Percentiles rank a stretch among this genome's conserved stretches.
phyloP scores from a whole-genome alignment of 1,284 basidiomycete genomes.

The Naganishia albida region DNA sequence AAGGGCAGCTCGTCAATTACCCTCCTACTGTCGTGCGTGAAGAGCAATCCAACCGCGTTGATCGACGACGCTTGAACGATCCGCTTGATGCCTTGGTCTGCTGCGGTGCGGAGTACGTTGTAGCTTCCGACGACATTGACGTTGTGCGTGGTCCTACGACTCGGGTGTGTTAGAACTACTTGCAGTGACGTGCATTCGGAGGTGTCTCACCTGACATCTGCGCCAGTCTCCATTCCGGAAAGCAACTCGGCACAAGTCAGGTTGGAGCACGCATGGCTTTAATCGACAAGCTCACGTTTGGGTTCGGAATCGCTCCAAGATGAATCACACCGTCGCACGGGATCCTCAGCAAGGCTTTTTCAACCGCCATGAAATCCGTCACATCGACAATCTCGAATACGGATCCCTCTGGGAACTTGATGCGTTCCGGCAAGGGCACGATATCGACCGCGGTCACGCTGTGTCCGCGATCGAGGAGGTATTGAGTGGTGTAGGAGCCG shows the following conservation, averaged over 20 bases:
- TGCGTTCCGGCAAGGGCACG: slow-evolving; percentile 36
- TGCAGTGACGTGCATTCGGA: too few relatives aligned
- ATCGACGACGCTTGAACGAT: slow-evolving; percentile 52
- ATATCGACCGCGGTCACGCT: slow-evolving; percentile 45
- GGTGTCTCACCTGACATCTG: too few relatives aligned
- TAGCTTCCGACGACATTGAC: slow-evolving; percentile 47
- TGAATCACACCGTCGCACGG: slow-evolving; percentile 51
- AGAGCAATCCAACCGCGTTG: slow-evolving; percentile 46
- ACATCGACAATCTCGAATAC: slow-evolving; percentile 42
- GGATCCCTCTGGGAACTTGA: slow-evolving; percentile 28
- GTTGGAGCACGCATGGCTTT: too few relatives aligned
- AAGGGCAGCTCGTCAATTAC: slow-evolving; percentile 43
- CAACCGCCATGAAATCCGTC: slow-evolving; percentile 37
- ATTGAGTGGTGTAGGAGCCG: slow-evolving; percentile 38
- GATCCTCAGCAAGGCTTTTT: slow-evolving; percentile 37
- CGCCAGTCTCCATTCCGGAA: too few relatives aligned
- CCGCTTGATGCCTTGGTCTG: slow-evolving; percentile 43
- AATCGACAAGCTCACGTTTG: slow-evolving; percentile 38
- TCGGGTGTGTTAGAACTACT: too few relatives aligned
- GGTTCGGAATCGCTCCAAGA: slow-evolving; percentile 50
- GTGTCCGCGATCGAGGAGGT: slow-evolving; percentile 42
- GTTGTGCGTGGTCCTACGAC: slow-evolving; percentile 41
- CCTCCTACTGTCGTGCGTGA: slow-evolving; percentile 34
- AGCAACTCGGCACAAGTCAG: too few relatives aligned
- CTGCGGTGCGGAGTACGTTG: slow-evolving; percentile 50